phyloP scores from a whole-genome alignment of 495 filamentous ascomycete genomes.

The Geoglossum glabrum region DNA sequence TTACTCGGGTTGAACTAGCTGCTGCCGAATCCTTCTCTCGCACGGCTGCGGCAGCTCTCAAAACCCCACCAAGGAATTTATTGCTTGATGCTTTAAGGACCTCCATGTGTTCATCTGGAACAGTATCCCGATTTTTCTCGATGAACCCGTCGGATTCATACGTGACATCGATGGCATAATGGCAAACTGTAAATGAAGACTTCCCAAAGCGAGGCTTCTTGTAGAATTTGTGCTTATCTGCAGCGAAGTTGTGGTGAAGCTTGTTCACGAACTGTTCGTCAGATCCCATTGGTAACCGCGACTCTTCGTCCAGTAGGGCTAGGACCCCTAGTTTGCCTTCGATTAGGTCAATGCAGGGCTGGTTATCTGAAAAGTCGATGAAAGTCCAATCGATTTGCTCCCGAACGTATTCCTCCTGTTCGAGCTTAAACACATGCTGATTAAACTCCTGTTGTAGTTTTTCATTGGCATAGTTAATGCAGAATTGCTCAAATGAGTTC shows the following conservation, averaged over 20 bases:
- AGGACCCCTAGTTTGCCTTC: slow-evolving; percentile 91
- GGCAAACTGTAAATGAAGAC: slow-evolving; percentile 93
- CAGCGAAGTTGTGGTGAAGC: slow-evolving; percentile 82
- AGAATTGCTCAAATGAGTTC: slow-evolving; percentile 99
- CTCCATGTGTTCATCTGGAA: slow-evolving; percentile 94
- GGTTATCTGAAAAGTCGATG: slow-evolving; percentile 98
- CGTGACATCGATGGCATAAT: slow-evolving; percentile 96
- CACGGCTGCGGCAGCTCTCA: slow-evolving; percentile 66
- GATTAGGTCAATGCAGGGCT: slow-evolving; percentile 98
- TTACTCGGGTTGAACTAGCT: slow-evolving; percentile 46
- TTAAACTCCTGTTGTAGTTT: slow-evolving; percentile 99
- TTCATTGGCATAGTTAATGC: slow-evolving; percentile 99
- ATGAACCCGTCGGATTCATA: slow-evolving; percentile 99
- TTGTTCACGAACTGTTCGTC: slow-evolving; percentile 97
- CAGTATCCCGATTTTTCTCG: slow-evolving; percentile 97
- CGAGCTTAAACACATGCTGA: slow-evolving; percentile 98
- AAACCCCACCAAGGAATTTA: slow-evolving; percentile 62
- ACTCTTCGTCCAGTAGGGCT: slow-evolving; percentile 88
- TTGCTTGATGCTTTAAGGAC: slow-evolving; percentile 72
- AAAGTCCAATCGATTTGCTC: slow-evolving; percentile 99
- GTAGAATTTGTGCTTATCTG: slow-evolving; percentile 89
- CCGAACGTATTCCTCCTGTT: slow-evolving; percentile 93
- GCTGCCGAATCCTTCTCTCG: slow-evolving; percentile 69
- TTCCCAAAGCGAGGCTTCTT: slow-evolving; percentile 97
- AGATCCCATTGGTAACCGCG: slow-evolving; percentile 85